phyloP scores from a whole-genome alignment of 108 stramenopile species.

The Chaetoceros tenuissimus region DNA sequence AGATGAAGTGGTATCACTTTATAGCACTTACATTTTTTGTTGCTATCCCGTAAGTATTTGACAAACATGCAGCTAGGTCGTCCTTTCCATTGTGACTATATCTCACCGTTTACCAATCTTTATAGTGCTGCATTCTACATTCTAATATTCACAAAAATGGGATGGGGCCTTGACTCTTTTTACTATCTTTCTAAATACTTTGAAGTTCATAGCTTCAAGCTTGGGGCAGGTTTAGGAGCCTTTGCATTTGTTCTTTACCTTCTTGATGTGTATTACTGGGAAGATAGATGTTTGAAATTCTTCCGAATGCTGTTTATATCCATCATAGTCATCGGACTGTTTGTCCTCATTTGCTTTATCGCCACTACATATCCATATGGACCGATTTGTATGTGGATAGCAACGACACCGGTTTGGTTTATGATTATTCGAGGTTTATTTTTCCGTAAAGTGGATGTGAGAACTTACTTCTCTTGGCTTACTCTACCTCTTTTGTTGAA shows the following conservation, averaged over 20 bases:
- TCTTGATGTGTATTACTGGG: constrained; percentile 41
- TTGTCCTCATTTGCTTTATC: constrained; percentile 17
- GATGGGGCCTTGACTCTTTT: constrained; percentile 25
- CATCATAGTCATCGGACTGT: constrained; percentile 15
- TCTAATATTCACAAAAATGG: constrained; percentile 21
- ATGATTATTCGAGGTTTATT: constrained; percentile 26
- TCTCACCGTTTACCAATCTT: neutral
- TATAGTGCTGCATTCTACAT: neutral
- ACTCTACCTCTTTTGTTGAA: constrained; percentile 32
- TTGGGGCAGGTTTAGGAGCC: constrained; percentile 4
- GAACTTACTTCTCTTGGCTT: constrained; percentile 32
- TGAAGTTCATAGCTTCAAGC: constrained; percentile 12
- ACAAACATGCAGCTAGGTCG: no score
- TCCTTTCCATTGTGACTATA: neutral
- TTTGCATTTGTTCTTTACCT: constrained; percentile 30
- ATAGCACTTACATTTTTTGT: neutral
- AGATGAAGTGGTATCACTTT: neutral
- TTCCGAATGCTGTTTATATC: constrained; percentile 16
- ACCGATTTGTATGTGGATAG: constrained; percentile 33
- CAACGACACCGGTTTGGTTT: constrained; percentile 40
- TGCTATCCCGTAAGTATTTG: neutral
- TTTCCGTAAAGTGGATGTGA: constrained; percentile 15
- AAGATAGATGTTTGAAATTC: constrained; percentile 10
- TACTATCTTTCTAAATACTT: constrained; percentile 23
- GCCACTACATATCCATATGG: constrained; percentile 31